Conservation (phyloP, 352 stramenopile genomes). For the Phytopythium chamaehyphon region DNA sequence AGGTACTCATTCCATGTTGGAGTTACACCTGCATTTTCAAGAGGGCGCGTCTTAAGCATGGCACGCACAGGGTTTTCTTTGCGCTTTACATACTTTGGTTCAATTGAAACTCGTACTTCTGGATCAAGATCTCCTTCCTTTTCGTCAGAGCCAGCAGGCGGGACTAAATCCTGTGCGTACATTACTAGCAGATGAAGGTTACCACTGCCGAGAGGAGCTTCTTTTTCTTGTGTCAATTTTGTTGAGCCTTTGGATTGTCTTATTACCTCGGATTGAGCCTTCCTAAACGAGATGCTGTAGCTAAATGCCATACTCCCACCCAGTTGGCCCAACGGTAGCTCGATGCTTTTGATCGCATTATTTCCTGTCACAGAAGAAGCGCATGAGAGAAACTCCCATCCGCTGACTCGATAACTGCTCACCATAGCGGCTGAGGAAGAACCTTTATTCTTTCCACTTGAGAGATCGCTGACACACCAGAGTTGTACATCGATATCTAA, state of each 20-base stretch:
- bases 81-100: slow-evolving; percentile 44
- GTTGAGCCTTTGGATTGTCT: not conserved
- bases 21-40: slow-evolving; percentile 32
- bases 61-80: slow-evolving; percentile 45
- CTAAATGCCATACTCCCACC: slow-evolving; percentile 21
- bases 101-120: slow-evolving; percentile 40
- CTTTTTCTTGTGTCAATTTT: not conserved
- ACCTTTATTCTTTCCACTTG: slow-evolving; percentile 9
- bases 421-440: slow-evolving; percentile 14
- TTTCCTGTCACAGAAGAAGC: not conserved
- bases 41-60: slow-evolving; percentile 44
- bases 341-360: not conserved
- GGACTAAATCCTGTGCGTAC: slow-evolving; percentile 29
- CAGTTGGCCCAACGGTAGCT: slow-evolving; percentile 16
- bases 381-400: slow-evolving; percentile 11
- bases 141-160: slow-evolving; percentile 20
- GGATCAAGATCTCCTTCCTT: slow-evolving; percentile 35
- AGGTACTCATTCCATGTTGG: slow-evolving; percentile 56
- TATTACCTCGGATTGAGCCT: not conserved
- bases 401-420: slow-evolving; percentile 28
- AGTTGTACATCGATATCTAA: slow-evolving; percentile 26
- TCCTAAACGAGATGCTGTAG: slow-evolving; percentile 17
- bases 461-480: not conserved
- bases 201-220: slow-evolving; percentile 16
- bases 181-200: slow-evolving; percentile 42